A percentile compares a stretch with the other conserved stretches of the same genome.
These are phyloP conservation scores for Trebouxia gelatinosa DNA, from an alignment of 163 green algal species.

Conservation along the genomic window DNA sequence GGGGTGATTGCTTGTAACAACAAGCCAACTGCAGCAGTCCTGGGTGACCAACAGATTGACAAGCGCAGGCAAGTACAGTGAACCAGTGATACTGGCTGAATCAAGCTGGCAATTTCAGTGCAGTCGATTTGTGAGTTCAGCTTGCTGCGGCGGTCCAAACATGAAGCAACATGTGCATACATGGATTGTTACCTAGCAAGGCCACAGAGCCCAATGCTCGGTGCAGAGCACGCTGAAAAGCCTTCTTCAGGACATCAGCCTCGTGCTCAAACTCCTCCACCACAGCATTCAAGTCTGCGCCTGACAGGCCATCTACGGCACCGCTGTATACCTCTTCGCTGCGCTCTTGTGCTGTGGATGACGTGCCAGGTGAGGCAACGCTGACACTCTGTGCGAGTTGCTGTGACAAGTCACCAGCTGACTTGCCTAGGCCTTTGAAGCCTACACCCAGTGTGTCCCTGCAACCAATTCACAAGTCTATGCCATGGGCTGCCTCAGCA, in stretches of 20 bases:
- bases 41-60: neutral
- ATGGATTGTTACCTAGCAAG: slow-evolving; percentile 11
- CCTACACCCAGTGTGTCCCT: slow-evolving; percentile 21
- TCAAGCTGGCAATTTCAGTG: neutral
- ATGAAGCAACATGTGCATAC: too few relatives aligned
- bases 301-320: slow-evolving; percentile 5
- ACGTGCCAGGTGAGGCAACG: neutral
- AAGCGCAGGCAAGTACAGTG: neutral
- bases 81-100: neutral
- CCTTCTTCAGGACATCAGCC: neutral
- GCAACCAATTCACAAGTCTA: too few relatives aligned
- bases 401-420: neutral
- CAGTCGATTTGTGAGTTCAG: too few relatives aligned
- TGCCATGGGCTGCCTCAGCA: too few relatives aligned
- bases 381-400: slow-evolving; percentile 9
- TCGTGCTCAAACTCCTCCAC: slow-evolving; percentile 17
- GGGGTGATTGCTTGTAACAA: neutral
- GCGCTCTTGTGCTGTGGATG: neutral
- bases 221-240: slow-evolving; percentile 7
- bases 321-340: slow-evolving; percentile 21
- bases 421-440: slow-evolving; percentile 12
- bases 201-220: slow-evolving; percentile 12
- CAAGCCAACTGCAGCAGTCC: neutral
- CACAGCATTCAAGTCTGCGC: slow-evolving; percentile 9
- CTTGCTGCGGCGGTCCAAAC: too few relatives aligned